Evolutionary conservation across 2,329 filamentous ascomycete species (phyloP), one percentile per base, ranked within the genome.

Genomic region (Dothidotthia symphoricarpi): DNA sequence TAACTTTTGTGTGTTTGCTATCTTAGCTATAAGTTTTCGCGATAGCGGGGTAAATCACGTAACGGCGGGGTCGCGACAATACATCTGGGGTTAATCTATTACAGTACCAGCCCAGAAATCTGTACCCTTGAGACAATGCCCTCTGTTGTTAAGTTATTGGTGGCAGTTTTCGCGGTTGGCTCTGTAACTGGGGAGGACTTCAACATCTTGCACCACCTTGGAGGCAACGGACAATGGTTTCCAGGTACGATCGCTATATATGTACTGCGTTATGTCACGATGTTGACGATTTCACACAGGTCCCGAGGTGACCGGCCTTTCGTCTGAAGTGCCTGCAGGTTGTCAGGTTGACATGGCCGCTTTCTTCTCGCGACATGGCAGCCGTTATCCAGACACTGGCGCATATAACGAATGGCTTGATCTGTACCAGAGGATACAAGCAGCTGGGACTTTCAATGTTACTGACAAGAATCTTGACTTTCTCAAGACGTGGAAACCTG

Each of bases 321-420:
- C 75, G 0, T 65, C 73, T 19, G 69, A 75, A 3, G 68, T 78
- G 1, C 81, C 81, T 0, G 68, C 74, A 1, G 70, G 73, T 28
- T 85, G 81, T 56, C 67, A 65, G 8, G 74, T 85, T 3, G 78
- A 84, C 41, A 75, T 81, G 51, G 80, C 76, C 3, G 76, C 77
- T 4, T 83, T 81, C 44, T 66, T 80, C 24, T 71, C 73, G 2
- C 75, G 80, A 13, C 81, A 83, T 65, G 82, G 81, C 13, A 81
- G 78, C 28, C 71, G 81, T 28, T 85, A 77, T 52, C 81, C 80
- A 0, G 81, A 83, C 45, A 65, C 65, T 1, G 78, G 80, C 3
- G 79, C 82, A 4, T 82, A 83, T 43, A 64, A 68, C 4, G 70
- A 72, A 30, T 85, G 81, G 81, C 49, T 58, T 3, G 52, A 52